Conservation (phyloP, 352 stramenopile species). For the Thalassiosira hispida region DNA sequence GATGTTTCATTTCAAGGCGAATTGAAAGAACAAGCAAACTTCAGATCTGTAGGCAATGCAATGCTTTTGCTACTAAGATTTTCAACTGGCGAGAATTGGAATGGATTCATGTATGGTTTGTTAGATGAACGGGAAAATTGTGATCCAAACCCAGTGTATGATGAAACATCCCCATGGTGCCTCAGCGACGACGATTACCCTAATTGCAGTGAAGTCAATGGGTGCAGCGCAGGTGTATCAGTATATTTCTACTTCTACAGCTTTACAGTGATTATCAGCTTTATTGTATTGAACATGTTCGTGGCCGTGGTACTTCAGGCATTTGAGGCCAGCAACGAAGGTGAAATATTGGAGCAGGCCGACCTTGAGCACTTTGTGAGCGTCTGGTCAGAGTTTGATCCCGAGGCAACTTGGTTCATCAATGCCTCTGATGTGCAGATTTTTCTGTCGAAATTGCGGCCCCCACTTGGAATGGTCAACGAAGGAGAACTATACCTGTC, state of each 20-base stretch:
- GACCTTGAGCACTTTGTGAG: slow-evolving; percentile 90
- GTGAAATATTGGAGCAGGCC: slow-evolving; percentile 89
- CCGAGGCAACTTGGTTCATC: slow-evolving; percentile 88
- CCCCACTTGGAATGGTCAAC: slow-evolving; percentile 85
- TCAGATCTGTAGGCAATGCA: slow-evolving; percentile 90
- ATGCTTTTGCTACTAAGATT: slow-evolving; percentile 91
- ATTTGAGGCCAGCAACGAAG: slow-evolving; percentile 89
- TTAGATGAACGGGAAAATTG: slow-evolving; percentile 45
- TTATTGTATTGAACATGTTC: slow-evolving; percentile 93
- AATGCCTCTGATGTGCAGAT: slow-evolving; percentile 83
- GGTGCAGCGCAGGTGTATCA: slow-evolving; percentile 71
- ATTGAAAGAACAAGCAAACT: slow-evolving; percentile 91
- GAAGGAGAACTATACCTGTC: slow-evolving; percentile 71
- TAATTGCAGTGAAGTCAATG: slow-evolving; percentile 74
- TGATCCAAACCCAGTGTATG: slow-evolving; percentile 43
- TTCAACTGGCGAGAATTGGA: slow-evolving; percentile 92
- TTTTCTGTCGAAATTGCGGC: slow-evolving; percentile 86
- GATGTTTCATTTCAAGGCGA: slow-evolving; percentile 83
- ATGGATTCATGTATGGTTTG: slow-evolving; percentile 92
- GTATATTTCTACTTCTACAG: slow-evolving; percentile 64
- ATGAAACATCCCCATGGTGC: slow-evolving; percentile 59
- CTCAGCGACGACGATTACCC: slow-evolving; percentile 82
- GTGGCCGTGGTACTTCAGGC: slow-evolving; percentile 93
- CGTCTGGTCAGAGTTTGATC: slow-evolving; percentile 91
- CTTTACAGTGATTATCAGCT: slow-evolving; percentile 93